Conservation (phyloP, 345 rosid species). For the Microcos paniculata region DNA sequence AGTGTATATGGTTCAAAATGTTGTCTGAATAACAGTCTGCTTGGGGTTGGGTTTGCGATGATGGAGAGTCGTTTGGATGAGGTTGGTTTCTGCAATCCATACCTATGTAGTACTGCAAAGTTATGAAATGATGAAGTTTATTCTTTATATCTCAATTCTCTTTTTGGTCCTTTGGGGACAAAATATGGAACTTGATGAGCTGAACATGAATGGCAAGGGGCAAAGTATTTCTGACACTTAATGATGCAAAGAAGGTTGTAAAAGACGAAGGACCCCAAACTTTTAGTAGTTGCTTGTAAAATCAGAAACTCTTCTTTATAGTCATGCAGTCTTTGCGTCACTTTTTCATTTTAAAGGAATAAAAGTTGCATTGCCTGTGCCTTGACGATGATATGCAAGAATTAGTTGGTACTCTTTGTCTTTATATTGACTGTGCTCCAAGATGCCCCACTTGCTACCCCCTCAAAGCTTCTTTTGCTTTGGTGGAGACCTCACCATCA, state of each 20-base stretch:
- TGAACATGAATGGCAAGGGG: background rate
- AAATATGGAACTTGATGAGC: background rate
- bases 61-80: background rate
- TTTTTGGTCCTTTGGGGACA: background rate
- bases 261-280: background rate
- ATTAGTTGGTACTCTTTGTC: background rate
- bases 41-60: background rate
- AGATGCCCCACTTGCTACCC: background rate
- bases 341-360: background rate
- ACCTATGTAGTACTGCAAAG: background rate
- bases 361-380: background rate
- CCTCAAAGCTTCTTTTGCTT: background rate
- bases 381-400: background rate
- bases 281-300: background rate
- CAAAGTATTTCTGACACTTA: background rate
- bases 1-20: background rate
- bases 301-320: background rate
- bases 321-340: background rate
- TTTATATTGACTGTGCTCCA: background rate
- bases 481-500: background rate
- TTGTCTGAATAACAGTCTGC: background rate
- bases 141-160: background rate
- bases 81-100: background rate
- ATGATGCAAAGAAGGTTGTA: background rate
- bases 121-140: background rate